Evolutionary conservation across 1,139 yeast species (phyloP), one percentile per base, ranked within the genome.

Genomic region (Geotrichum klebahnii): DNA sequence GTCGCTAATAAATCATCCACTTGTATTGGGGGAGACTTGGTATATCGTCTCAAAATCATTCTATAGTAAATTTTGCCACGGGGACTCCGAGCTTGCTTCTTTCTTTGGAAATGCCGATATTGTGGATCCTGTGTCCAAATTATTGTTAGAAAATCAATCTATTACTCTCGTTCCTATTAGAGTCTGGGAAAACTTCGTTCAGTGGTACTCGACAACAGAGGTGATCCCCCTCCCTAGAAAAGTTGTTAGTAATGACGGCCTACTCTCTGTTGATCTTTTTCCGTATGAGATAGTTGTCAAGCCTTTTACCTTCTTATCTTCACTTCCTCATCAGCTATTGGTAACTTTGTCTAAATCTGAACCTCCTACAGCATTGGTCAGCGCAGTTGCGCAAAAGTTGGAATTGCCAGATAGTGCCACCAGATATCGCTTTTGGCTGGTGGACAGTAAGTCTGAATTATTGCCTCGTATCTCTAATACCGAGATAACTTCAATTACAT

Each of bases 71-170:
- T 47, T 47, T 14, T 23, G 32, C 12, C n/a, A 40, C 17, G 16
- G 17, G 6, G 35, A 23, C 28, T 31, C 45, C 5, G 32, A 33
- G 9, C 29, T 40, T 19, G 19, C n/a, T n/a, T n/a, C 6, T 10
- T 24, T 17, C 17, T 48, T 48, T 48, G 52, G 51, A 12, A 51
- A 48, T 23, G 16, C 16, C 9, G 54, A 48, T 34, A 48, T 51
- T 32, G 39, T 48, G 16, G 50, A 51, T 32, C 28, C 32, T 10
- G 35, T 16, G 5, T 23, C 46, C 12, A 29, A 38, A 10, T 12
- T 28, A 5, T 34, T 44, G 10, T 19, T 31, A 14, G 26, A 26
- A 6, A 26, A 17, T 5, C 39, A 33, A 22, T 33, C 23, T 5
- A 34, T 29, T 17, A 24, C 28, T n/a, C 39, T 46, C 5, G 46